Percentiles rank a stretch among this genome's conserved stretches.
phyloP scores from a whole-genome alignment of 2,329 filamentous ascomycete species.

The Colletotrichum sp. region DNA sequence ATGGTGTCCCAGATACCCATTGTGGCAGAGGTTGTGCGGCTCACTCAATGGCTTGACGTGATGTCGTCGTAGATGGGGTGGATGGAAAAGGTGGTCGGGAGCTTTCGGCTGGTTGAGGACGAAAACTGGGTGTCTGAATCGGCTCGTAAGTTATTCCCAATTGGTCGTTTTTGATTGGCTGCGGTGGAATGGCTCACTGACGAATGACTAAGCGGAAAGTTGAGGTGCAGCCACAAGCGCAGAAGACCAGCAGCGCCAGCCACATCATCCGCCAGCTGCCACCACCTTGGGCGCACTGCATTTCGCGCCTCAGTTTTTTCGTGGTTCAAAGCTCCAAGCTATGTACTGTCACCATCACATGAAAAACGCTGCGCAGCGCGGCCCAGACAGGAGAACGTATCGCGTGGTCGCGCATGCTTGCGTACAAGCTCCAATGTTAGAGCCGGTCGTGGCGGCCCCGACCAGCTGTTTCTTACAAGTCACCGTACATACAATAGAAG shows the following conservation, averaged over 20 bases:
- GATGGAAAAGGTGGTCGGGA: slow-evolving; percentile 42
- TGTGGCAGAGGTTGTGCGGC: slow-evolving; percentile 44
- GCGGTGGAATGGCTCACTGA: neutral
- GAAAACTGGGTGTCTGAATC: slow-evolving; percentile 33
- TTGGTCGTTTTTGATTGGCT: slow-evolving; percentile 56
- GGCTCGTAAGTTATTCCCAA: slow-evolving; percentile 52
- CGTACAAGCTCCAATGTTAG: neutral
- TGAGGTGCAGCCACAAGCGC: neutral
- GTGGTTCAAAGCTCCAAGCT: neutral
- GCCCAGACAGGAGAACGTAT: neutral
- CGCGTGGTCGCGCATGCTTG: neutral
- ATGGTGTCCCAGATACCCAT: slow-evolving; percentile 74
- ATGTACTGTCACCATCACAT: neutral
- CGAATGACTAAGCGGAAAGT: slow-evolving; percentile 4
- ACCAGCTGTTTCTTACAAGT: neutral
- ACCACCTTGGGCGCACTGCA: neutral
- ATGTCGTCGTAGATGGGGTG: slow-evolving; percentile 16
- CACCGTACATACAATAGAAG: neutral
- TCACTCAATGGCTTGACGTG: slow-evolving; percentile 28
- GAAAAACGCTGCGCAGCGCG: neutral
- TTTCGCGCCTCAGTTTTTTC: neutral
- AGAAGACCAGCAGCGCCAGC: neutral
- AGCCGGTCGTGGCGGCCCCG: neutral
- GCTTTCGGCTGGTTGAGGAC: slow-evolving; percentile 37
- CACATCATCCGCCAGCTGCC: neutral